Percentiles rank a stretch among this genome's conserved stretches.
Evolutionary conservation across 495 filamentous ascomycete genomes (phyloP).

Genomic region (Cercophora sp.): DNA sequence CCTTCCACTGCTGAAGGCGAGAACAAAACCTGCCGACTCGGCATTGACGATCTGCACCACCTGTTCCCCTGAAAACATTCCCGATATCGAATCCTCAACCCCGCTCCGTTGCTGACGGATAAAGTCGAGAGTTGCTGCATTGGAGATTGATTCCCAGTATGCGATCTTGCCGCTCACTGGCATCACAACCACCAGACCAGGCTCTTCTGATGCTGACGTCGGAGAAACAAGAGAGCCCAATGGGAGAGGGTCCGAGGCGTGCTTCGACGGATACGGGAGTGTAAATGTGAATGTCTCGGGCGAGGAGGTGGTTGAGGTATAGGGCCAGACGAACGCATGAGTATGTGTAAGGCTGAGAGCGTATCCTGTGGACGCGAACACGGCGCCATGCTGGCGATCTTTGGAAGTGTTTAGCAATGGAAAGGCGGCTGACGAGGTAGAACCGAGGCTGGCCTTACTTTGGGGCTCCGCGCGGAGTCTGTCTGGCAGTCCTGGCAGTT

Average conservation of each 20-base stretch:
- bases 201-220: constrained; percentile 66
- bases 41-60: constrained; percentile 73
- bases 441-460: constrained; percentile 43
- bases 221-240: constrained; percentile 74
- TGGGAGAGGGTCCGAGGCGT: constrained; percentile 62
- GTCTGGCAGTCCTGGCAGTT: constrained; percentile 76
- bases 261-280: constrained; percentile 67
- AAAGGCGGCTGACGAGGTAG: constrained; percentile 13
- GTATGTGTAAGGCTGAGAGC: constrained; percentile 75
- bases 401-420: constrained; percentile 22
- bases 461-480: constrained; percentile 58
- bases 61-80: constrained; percentile 72
- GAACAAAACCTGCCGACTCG: constrained; percentile 77
- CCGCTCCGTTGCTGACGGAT: constrained; percentile 72
- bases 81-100: constrained; percentile 66
- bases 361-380: constrained; percentile 63
- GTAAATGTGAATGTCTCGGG: constrained; percentile 70
- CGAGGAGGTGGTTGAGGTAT: constrained; percentile 58
- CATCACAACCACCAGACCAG: constrained; percentile 80
- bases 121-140: constrained; percentile 69
- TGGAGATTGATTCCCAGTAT: constrained; percentile 93
- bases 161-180: constrained; percentile 77
- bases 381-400: constrained; percentile 58
- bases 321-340: constrained; percentile 86
- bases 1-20: constrained; percentile 77